Conservation (phyloP, 768 basidiomycete species). For the Lactarius deliciosus region DNA sequence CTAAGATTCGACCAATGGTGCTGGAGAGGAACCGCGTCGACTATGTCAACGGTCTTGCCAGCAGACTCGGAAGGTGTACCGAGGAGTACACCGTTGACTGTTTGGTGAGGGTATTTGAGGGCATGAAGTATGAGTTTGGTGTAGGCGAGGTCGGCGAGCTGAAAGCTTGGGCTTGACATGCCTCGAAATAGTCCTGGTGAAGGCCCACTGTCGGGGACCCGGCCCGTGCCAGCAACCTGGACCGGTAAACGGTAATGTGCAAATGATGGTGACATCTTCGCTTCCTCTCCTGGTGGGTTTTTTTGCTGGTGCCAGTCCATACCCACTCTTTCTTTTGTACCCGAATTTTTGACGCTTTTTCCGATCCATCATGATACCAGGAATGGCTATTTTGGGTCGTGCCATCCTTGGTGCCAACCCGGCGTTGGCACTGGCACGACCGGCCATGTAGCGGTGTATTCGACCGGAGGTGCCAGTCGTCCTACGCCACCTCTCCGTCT, state of each 20-base stretch:
- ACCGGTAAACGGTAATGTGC: neutral
- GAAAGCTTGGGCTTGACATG: conserved; percentile 39
- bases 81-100: conserved; percentile 78
- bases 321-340: neutral
- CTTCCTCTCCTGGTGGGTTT: neutral
- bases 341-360: neutral
- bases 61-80: conserved; percentile 40
- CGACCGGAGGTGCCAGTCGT: neutral
- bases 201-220: neutral
- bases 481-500: neutral
- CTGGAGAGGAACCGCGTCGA: conserved; percentile 72
- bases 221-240: neutral
- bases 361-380: neutral
- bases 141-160: conserved; percentile 61
- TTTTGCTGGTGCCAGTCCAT: neutral
- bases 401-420: neutral
- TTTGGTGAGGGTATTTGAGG: conserved; percentile 72
- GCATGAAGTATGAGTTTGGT: conserved; percentile 76
- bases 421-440: neutral
- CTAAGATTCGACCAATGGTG: conserved; percentile 85
- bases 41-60: conserved; percentile 46
- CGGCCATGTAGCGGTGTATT: neutral
- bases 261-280: neutral
- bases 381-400: neutral
- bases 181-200: neutral